These are phyloP conservation scores for Lipomyces yamadae DNA, from an alignment of 805 yeast species.

Conservation along the genomic window DNA sequence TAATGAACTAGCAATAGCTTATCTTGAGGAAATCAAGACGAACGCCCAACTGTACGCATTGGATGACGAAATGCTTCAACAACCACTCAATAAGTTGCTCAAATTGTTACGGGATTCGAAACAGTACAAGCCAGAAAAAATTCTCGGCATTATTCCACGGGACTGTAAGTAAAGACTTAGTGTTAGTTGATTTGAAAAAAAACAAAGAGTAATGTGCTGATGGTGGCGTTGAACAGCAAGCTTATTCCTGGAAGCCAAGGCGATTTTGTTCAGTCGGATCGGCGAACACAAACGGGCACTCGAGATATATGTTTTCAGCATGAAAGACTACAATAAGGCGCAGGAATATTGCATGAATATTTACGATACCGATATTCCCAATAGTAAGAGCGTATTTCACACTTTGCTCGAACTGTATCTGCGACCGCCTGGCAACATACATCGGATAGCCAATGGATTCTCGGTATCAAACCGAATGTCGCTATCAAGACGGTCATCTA, in stretches of 20 bases:
- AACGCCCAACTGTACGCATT: constrained; percentile 33
- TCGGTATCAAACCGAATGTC: background rate
- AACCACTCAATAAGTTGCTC: constrained; percentile 44
- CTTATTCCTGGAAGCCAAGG: constrained; percentile 51
- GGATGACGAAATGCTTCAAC: constrained; percentile 32
- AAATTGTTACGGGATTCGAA: constrained; percentile 47
- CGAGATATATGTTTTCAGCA: constrained; percentile 60
- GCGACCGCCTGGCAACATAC: constrained; percentile 24
- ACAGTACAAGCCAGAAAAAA: constrained; percentile 50
- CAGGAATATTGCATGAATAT: constrained; percentile 63
- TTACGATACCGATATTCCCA: constrained; percentile 46
- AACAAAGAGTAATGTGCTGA: too few species aligned
- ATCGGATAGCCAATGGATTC: constrained; percentile 1
- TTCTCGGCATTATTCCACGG: constrained; percentile 44
- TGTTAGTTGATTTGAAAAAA: background rate
- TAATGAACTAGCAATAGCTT: constrained; percentile 53
- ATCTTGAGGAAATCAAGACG: constrained; percentile 46
- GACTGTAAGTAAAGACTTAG: constrained; percentile 21
- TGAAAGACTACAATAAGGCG: constrained; percentile 63
- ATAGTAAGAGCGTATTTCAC: constrained; percentile 54
- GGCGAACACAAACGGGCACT: constrained; percentile 68
- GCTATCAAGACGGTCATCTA: constrained; percentile 16
- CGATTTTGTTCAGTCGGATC: constrained; percentile 62
- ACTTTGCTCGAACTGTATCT: constrained; percentile 54
- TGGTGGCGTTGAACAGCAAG: constrained; percentile 9